Percentiles rank a stretch among this genome's conserved stretches.
Conservation (phyloP, 345 rosid genomes). For the Geranium rotundifolium region DNA sequence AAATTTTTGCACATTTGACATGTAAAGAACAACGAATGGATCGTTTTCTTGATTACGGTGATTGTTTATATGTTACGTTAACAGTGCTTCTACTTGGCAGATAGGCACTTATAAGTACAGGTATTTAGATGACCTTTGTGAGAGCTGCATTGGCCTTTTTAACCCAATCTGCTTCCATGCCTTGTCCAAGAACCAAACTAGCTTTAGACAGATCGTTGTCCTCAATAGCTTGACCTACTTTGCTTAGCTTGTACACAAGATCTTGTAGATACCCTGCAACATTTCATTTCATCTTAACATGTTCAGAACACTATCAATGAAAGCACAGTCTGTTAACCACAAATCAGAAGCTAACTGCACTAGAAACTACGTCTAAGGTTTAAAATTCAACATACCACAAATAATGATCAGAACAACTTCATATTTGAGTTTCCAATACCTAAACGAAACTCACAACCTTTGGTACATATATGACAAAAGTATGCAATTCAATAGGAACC, state of each 20-base stretch:
- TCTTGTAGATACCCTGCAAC: constrained; percentile 79
- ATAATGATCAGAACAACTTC: neutral
- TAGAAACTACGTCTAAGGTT: neutral
- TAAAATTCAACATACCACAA: neutral
- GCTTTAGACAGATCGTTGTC: constrained; percentile 64
- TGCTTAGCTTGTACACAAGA: constrained; percentile 73
- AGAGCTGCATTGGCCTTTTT: constrained; percentile 57
- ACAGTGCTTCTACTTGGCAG: neutral
- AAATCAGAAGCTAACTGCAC: neutral
- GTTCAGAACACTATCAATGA: neutral
- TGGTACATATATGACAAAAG: neutral
- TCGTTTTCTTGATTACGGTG: neutral
- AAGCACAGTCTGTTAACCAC: neutral
- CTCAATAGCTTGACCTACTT: constrained; percentile 88
- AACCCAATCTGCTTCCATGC: constrained; percentile 63
- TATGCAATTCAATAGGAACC: neutral
- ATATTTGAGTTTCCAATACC: no score
- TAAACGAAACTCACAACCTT: no score
- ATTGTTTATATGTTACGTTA: neutral
- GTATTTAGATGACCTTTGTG: constrained; percentile 39
- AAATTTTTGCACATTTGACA: neutral
- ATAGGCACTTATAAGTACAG: neutral
- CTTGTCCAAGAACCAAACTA: constrained; percentile 60
- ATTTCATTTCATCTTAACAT: constrained; percentile 6
- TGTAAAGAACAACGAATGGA: neutral